Percentiles rank a stretch among this genome's conserved stretches.
Conservation (phyloP, 768 basidiomycete species). For the Holtermannia corniformis region DNA sequence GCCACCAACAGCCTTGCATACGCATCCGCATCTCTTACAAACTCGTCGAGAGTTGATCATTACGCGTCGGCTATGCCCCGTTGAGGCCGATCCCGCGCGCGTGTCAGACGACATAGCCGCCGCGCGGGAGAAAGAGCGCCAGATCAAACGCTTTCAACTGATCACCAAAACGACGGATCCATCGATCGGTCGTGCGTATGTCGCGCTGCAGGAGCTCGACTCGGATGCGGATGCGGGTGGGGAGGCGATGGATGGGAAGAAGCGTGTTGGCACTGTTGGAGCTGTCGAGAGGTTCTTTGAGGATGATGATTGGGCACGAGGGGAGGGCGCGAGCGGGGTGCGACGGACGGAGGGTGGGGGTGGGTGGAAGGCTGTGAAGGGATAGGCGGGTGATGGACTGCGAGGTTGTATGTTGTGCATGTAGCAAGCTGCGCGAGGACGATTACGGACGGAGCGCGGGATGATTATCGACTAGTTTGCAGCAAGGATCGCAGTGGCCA, state of each 20-base stretch:
- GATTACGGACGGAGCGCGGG: too few relatives aligned
- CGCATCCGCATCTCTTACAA: constrained; percentile 30
- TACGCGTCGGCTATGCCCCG: constrained; percentile 12
- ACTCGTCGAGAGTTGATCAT: constrained; percentile 28
- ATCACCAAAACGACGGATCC: constrained; percentile 33
- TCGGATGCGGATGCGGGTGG: not conserved
- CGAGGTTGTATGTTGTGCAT: too few relatives aligned
- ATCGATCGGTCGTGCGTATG: constrained; percentile 23
- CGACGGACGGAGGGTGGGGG: not conserved
- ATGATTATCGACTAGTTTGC: too few relatives aligned
- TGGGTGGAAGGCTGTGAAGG: not conserved
- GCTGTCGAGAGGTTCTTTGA: constrained; percentile 24
- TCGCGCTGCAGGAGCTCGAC: constrained; percentile 11
- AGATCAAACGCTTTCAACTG: constrained; percentile 36
- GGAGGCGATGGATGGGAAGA: not conserved
- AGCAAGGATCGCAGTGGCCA: too few relatives aligned
- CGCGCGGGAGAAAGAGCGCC: constrained; percentile 15
- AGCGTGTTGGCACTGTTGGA: constrained; percentile 4
- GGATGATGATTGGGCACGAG: constrained; percentile 30
- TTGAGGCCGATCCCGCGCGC: constrained; percentile 2
- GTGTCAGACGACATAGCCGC: constrained; percentile 8
- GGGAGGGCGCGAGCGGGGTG: constrained; percentile 3
- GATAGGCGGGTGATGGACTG: too few relatives aligned
- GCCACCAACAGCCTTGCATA: constrained; percentile 22
- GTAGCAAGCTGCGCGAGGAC: too few relatives aligned